These are phyloP conservation scores for Limonium bicolor DNA, from an alignment of 148 eudicot genomes.

Conservation along the genomic window DNA sequence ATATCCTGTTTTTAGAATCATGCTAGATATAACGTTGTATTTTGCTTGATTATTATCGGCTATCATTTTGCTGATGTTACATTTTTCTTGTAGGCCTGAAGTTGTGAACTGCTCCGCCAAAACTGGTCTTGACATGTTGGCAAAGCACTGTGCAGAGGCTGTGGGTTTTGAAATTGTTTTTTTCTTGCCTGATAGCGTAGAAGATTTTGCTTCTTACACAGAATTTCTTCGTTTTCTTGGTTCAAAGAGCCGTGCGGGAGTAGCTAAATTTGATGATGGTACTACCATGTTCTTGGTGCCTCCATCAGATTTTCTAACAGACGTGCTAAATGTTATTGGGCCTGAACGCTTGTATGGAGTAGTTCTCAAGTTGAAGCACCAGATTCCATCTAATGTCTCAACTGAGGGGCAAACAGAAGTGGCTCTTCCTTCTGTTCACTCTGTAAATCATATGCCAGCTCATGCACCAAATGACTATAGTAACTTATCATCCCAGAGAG, in stretches of 20 bases:
- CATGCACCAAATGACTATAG: conserved; percentile 28
- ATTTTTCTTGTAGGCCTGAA: conserved; percentile 58
- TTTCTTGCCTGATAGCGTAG: conserved; percentile 92
- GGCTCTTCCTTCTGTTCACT: conserved; percentile 18
- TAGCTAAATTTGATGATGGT: conserved; percentile 86
- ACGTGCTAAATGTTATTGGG: conserved; percentile 53
- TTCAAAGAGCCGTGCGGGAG: conserved; percentile 75
- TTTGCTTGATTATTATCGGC: too few relatives aligned
- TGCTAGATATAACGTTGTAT: too few relatives aligned
- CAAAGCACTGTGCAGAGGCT: conserved; percentile 73
- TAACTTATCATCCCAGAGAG: conserved; percentile 20
- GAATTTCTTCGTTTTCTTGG: conserved; percentile 79
- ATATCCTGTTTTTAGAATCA: too few relatives aligned
- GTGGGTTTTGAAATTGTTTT: conserved; percentile 50
- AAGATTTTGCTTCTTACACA: conserved; percentile 86
- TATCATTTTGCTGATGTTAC: too few relatives aligned
- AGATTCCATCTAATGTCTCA: conserved; percentile 21
- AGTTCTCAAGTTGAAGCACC: conserved; percentile 62
- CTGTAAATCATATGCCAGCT: conserved; percentile 17
- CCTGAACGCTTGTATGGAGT: conserved; percentile 91
- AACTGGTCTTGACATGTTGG: conserved; percentile 80
- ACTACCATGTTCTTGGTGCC: conserved; percentile 91
- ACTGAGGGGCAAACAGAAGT: conserved; percentile 22
- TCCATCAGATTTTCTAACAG: conserved; percentile 73
- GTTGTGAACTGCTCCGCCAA: conserved; percentile 81